phyloP scores from a whole-genome alignment of 2,329 filamentous ascomycete genomes.

The Penicillium sp. region DNA sequence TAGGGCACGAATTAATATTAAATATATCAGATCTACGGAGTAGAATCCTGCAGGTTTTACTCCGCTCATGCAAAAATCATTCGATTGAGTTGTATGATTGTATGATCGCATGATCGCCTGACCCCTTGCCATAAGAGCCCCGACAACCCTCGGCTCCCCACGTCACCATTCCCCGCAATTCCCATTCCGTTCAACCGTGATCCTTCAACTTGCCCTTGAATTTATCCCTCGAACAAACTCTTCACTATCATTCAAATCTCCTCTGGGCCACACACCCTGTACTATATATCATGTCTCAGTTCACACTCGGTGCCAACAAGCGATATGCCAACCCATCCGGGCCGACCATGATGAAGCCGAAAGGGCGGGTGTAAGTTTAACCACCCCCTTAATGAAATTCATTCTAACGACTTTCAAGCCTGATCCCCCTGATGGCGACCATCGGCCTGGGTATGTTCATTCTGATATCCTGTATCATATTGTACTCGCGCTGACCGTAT shows the following conservation, averaged over 20 bases:
- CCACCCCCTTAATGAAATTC: background rate
- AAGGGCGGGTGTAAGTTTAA: slow-evolving; percentile 19
- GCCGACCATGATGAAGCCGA: slow-evolving; percentile 14
- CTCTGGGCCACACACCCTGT: background rate
- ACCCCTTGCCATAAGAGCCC: background rate
- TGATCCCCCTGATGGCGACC: slow-evolving; percentile 21
- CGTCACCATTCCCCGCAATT: slow-evolving; percentile 7
- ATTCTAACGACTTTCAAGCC: slow-evolving; percentile 8
- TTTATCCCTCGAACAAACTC: background rate
- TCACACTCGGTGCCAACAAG: slow-evolving; percentile 21
- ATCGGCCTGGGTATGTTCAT: slow-evolving; percentile 21
- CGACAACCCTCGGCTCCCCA: slow-evolving; percentile 1
- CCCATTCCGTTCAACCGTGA: background rate
- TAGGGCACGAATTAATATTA: background rate
- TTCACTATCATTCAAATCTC: background rate
- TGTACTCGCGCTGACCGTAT: slow-evolving; percentile 4
- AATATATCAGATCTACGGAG: background rate
- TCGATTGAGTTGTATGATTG: background rate
- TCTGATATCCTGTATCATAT: background rate
- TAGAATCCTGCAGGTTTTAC: background rate
- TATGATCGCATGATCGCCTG: slow-evolving; percentile 2
- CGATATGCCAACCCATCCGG: slow-evolving; percentile 11
- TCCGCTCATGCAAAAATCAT: background rate
- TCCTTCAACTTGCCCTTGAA: background rate
- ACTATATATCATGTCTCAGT: slow-evolving; percentile 19